Base-by-base conservation (phyloP, 441 rosid genomes). In the Sinapis alba region DNA sequence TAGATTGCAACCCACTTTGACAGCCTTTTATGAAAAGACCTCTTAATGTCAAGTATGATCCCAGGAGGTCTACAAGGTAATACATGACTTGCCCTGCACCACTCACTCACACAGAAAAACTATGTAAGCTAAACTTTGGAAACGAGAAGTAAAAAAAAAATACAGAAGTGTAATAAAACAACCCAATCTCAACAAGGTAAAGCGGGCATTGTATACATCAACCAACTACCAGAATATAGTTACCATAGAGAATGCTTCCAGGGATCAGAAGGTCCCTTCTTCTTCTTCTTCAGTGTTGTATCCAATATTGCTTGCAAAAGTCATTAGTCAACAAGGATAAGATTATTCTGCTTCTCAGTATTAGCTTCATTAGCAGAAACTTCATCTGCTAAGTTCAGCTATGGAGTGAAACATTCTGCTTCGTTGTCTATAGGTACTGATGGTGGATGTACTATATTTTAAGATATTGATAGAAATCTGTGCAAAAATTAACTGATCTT, bases 181-280 rank as follows among this genome's bases (percentile, higher is more conserved):
- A 32, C 53, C 51, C 32, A 30, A 41, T 20, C 54, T 15, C 66
- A 57, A 5, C 67, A 59, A 65, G 10, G 47, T 58, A 15, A 32
- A 24, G 19, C 1, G 11, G 24, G 66, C 15, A 3, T 50, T 15
- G 57, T 58, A 47, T 34, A 27, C 5, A 51, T 28, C 26, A 30
- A 59, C 54, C 28, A 58, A 54, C 47, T 27, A 11, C 69, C 61
- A 54, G 59, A 43, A 28, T 18, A 64, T 30, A 63, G 66, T 76
- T 84, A 94, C 99, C 97, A 94, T 23, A 94, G 80, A 30, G 80
- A 34, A 94, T 88, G 81, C 99, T 95, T 72, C 99, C 97, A 32
- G 96, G 93, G 83, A 95, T 82, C n/a, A 96, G 96, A 62, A 95
- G 93, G 82, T 95, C 98, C 77, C n/a, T n/a, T n/a, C n/a, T n/a